Percentiles rank a stretch among this genome's conserved stretches.
These are phyloP conservation scores for Physcomitrellopsis africana DNA, from an alignment of 225 moss, liverwort and hornwort genomes.

Conservation along the genomic window DNA sequence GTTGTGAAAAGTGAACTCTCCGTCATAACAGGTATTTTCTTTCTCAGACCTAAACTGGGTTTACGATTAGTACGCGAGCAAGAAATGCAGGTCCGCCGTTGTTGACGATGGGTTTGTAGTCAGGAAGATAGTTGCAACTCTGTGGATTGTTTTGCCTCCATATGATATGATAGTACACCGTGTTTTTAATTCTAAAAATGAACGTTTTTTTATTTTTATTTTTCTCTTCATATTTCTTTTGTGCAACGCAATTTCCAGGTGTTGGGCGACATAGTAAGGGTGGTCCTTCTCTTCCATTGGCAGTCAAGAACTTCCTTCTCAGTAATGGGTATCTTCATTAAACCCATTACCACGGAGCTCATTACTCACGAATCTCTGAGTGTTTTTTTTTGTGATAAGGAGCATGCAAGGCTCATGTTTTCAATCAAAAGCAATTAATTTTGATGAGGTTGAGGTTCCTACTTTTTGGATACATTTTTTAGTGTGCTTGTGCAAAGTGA, in stretches of 20 bases:
- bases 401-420: not conserved
- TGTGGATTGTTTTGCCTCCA: not conserved
- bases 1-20: slow-evolving; percentile 46
- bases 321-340: slow-evolving; percentile 44
- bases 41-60: not conserved
- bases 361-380: no score
- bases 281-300: slow-evolving; percentile 65
- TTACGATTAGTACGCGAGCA: not conserved
- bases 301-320: slow-evolving; percentile 64
- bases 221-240: not conserved
- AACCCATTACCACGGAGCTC: not conserved
- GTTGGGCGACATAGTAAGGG: slow-evolving; percentile 69
- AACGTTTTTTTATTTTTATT: no score
- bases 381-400: no score
- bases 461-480: not conserved
- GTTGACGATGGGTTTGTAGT: not conserved
- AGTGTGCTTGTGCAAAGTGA: not conserved
- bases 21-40: slow-evolving; percentile 52
- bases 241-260: slow-evolving; percentile 43
- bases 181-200: not conserved
- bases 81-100: not conserved
- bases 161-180: no score
- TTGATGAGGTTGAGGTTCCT: not conserved
- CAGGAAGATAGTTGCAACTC: not conserved
- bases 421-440: no score